Evolutionary conservation across 129 eudicot genomes (phyloP).

Genomic region (Saussurea involucrata): DNA sequence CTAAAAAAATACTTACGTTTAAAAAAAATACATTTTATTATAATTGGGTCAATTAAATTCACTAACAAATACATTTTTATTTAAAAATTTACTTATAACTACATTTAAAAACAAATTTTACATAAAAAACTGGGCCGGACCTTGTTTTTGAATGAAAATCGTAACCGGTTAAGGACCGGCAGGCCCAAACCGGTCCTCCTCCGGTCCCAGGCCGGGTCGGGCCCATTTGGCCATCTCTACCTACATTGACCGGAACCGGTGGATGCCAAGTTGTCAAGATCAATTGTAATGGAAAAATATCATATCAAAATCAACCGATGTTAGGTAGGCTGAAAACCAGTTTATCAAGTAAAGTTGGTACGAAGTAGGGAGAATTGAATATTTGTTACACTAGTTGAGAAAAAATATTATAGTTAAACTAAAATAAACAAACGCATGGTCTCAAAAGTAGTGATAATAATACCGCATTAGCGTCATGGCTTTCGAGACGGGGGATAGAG

Average conservation of each 20-base stretch:
- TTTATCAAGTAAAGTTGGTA: background rate
- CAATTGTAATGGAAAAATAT: background rate
- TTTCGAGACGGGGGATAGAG: conserved; percentile 73
- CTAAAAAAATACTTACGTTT: no score
- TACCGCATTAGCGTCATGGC: conserved; percentile 95
- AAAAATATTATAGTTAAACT: background rate
- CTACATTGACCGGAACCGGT: background rate
- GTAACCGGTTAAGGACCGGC: no score
- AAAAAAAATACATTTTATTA: no score
- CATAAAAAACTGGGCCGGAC: no score
- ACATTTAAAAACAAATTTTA: no score
- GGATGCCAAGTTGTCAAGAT: background rate
- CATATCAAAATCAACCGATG: background rate
- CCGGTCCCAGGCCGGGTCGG: no score
- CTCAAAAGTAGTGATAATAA: background rate
- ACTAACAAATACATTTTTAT: no score
- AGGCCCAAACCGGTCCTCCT: no score
- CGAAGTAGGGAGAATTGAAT: background rate
- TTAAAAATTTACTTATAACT: no score
- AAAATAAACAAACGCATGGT: conserved; percentile 11
- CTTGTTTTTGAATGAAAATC: no score
- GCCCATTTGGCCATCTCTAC: no score
- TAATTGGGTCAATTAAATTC: no score
- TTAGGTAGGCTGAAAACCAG: background rate
- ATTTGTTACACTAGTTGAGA: background rate